Evolutionary conservation across 306 rosid genomes (phyloP), one percentile per base, ranked within the genome.

Genomic region (Acacia crassicarpa): DNA sequence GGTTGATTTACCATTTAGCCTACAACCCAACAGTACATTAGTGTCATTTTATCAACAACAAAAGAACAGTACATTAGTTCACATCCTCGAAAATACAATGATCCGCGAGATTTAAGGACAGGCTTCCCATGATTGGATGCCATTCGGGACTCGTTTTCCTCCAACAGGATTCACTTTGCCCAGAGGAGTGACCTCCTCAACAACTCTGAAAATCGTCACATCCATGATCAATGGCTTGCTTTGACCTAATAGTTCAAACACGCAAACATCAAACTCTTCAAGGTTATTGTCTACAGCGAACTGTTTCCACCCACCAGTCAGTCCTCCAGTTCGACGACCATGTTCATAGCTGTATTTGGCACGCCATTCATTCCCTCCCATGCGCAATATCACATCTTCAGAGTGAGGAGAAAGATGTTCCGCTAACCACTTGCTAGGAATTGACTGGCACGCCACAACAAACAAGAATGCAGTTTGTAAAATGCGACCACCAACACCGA

Each of bases 291-390:
- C 95, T 12, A 88, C 15, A 0, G 88, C 77, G 78, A 91, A 93
- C 69, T 75, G 78, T 58, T 88, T 91, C 95, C 97, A 93, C 27
- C 97, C 95, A 49, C 89, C 85, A 17, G 87, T 49, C 33, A 93
- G 81, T 25, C 92, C 97, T 43, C 95, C 89, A 5, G 17, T 81
- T 6, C 35, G 54, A 17, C 94, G 91, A 40, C 3, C 19, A 25
- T 6, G 30, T 35, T 80, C 74, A 35, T 3, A 87, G 80, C 54
- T 80, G 80, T 83, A 91, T 80, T 59, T 88, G 27, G 87, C 77
- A 41, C 27, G 58, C 92, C 95, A 93, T 67, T 80, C 88, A 6
- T 40, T 67, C 63, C 38, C 67, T 6, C 82, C 91, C 35, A 40
- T 5, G 14, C 94, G 90, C 22, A 93, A 65, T 78, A 82, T 78